Evolutionary conservation across 2,329 filamentous ascomycete species (phyloP).

Genomic region (Paramyrothecium roridum): DNA sequence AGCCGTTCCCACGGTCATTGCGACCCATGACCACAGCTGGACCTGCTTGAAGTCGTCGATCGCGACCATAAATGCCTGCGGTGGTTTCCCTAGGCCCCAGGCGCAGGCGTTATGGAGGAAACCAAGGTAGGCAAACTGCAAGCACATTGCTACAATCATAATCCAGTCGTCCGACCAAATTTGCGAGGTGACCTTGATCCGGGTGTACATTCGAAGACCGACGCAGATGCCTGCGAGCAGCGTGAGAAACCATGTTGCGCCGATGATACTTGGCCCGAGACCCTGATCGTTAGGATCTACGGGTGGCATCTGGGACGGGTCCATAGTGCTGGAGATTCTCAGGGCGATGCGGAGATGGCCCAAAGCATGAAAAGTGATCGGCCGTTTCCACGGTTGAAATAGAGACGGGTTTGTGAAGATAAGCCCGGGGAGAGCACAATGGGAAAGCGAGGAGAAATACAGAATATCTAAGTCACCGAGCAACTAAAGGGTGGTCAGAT

Average conservation of each 20-base stretch:
- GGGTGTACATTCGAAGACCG: not conserved
- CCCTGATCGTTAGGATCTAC: not conserved
- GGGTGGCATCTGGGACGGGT: too few relatives aligned
- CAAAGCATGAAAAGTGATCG: too few relatives aligned
- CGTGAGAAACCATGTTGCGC: not conserved
- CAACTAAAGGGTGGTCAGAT: too few relatives aligned
- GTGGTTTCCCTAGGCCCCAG: not conserved
- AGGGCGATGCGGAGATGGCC: too few relatives aligned
- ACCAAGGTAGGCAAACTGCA: not conserved
- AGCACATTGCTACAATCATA: not conserved
- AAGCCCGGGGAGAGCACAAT: too few relatives aligned
- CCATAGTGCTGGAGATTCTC: too few relatives aligned
- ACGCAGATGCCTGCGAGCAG: not conserved
- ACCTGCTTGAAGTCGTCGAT: too few relatives aligned
- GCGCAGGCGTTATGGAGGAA: not conserved
- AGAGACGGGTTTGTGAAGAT: too few relatives aligned
- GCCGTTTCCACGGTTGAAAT: too few relatives aligned
- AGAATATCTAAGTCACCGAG: too few relatives aligned
- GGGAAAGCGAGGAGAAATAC: too few relatives aligned
- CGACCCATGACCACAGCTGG: not conserved
- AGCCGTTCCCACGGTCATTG: not conserved
- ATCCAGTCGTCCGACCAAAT: not conserved
- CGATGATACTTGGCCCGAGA: not conserved
- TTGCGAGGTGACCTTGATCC: not conserved
- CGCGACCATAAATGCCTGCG: not conserved